Evolutionary conservation across 257 asterid species (phyloP), one percentile per base, ranked within the genome.

Genomic region (Jasminum sambac): DNA sequence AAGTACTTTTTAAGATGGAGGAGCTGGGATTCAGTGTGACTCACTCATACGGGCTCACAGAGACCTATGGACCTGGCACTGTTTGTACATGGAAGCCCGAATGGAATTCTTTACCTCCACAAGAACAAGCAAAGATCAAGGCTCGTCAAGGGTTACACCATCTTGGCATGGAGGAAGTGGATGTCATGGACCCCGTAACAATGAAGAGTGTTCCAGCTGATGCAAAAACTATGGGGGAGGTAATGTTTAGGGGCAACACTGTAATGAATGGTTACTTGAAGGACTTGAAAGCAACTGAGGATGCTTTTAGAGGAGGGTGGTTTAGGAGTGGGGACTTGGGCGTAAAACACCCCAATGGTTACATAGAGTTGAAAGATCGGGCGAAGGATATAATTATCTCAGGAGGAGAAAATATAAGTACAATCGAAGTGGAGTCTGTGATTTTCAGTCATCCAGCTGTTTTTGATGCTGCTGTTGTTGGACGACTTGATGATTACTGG

Each of bases 141-240:
- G 24, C 77, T 8, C 72, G 77, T n/a, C 77, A 73, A 65, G 77
- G 77, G n/a, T 24, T 73, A 34, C 77, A 73, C 41, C 77, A 73
- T 66, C 72, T 73, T 57, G 77, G 77, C 19, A 65, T 66, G 77
- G 77, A 73, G 59, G 77, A 73, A 67, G 40, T 73, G 6, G 72
- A 73, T 5, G 65, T 73, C 59, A 73, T 64, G 72, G 71, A 73
- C 30, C 62, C 77, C 5, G 48, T 36, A 36, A 73, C 77, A 37
- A 55, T 73, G 72, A 34, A 39, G 17, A 65, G 72, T 57, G 77
- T 73, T 42, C 77, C 77, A 1, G 10, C 66, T 5, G 67, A 73
- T 40, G 67, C 67, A 66, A 73, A 66, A 65, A 55, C 77, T 6
- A 73, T 73, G 40, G 77, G 72, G 42, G 77, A 73, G 67, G 77